A percentile compares a stretch with the other conserved stretches of the same genome.
Evolutionary conservation across 2,329 filamentous ascomycete genomes (phyloP).

Genomic region (Fusarium papillatum): DNA sequence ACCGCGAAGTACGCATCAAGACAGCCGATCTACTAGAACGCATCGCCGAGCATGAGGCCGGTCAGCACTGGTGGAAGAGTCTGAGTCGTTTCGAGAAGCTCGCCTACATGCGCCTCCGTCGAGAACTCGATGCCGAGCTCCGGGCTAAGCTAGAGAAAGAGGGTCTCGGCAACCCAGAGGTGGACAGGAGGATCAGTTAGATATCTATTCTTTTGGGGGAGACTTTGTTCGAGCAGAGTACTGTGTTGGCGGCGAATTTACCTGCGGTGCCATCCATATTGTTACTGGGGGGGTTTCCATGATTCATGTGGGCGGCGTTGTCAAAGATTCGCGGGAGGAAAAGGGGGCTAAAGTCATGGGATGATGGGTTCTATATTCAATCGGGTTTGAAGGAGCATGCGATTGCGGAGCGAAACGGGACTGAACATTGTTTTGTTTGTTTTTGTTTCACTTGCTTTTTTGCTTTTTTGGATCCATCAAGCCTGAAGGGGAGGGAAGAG

Average conservation of each 20-base stretch:
- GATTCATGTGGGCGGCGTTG: conserved; percentile 42
- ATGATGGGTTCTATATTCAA: conserved; percentile 5
- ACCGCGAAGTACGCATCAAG: conserved; percentile 81
- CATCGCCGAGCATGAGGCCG: conserved; percentile 88
- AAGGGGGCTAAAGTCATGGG: conserved; percentile 10
- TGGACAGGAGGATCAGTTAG: conserved; percentile 66
- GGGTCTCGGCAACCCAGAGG: conserved; percentile 50
- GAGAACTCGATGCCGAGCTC: conserved; percentile 70
- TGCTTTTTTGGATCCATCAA: conserved; percentile 28
- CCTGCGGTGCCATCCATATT: conserved; percentile 32
- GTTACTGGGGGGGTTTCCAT: conserved; percentile 28
- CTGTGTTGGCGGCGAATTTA: conserved; percentile 26
- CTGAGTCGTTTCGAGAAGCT: conserved; percentile 91
- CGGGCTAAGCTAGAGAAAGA: conserved; percentile 61
- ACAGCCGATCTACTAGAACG: conserved; percentile 86
- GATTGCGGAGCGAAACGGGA: conserved; percentile 26
- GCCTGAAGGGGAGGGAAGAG: background rate
- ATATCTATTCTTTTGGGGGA: conserved; percentile 8
- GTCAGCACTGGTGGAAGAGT: conserved; percentile 91
- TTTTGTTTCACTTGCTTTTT: conserved; percentile 33
- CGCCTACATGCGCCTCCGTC: conserved; percentile 84
- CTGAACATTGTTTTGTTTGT: conserved; percentile 7
- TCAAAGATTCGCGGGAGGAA: conserved; percentile 32
- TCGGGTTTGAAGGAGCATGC: conserved; percentile 12
- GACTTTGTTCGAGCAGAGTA: conserved; percentile 29